Evolutionary conservation across 345 rosid species (phyloP), one percentile per base, ranked within the genome.

Genomic region (Pugionium cornutum): DNA sequence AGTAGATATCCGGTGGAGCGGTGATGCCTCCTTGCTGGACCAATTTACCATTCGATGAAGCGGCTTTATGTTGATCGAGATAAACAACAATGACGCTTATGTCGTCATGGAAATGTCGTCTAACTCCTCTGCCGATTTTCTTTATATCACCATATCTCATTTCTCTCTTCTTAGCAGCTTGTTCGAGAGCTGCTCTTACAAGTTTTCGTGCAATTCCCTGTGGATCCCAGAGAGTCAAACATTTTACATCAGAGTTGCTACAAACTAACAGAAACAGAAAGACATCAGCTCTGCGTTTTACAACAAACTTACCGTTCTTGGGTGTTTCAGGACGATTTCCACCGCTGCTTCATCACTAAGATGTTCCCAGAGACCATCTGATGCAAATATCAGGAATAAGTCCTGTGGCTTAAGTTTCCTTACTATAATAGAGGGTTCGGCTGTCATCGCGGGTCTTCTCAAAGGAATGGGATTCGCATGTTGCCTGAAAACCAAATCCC

Each of bases 331-430:
- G 50, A 94, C 99, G 44, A 94, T 90, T 58, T 88, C 89, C 9
- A 87, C 94, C 0, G 95, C 99, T 43, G 82, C 81, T 83, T 89
- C 82, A 67, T 94, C 99, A 32, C 79, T 86, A 77, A 94, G 80
- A 66, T 94, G 97, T 75, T 94, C 99, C 99, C 99, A 94, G 41
- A 94, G 95, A 79, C 99, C 98, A 74, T 92, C 98, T 9, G 97
- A 89, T 77, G 98, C 98, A 83, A 92, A 92, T 70, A 92, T 88
- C 60, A 94, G 78, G 76, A 94, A 94, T 49, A 78, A 67, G 80
- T 94, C 99, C 34, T 86, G 81, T 69, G 87, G 81, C 70, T 66
- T 82, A 27, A 89, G 87, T 80, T 88, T 76, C 75, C 96, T 82
- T 26, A 75, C 77, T 64, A 88, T 72, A 39, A 94, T 76, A 6